Evolutionary conservation across 768 basidiomycete species (phyloP), one percentile per base, ranked within the genome.

Genomic region (Gloeopeniophorella convolvens): DNA sequence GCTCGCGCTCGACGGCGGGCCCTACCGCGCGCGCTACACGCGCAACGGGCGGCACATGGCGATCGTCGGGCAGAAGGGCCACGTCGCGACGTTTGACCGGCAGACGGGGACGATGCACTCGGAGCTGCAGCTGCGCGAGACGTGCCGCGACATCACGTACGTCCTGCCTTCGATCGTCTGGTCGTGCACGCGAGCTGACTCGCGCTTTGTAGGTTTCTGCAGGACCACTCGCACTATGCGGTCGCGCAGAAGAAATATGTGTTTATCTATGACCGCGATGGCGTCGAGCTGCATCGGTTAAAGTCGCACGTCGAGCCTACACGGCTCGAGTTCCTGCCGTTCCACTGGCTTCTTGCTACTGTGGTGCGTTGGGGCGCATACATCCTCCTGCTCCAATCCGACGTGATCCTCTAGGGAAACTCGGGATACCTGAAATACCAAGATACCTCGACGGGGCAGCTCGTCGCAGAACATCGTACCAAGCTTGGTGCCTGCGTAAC

Each of bases 191-290:
- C n/a, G n/a, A 48, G 51, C 47, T 42, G 35, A 28, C 48, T 34
- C 11, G 27, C 23, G 16, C 15, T 27, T 46, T 26, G 4, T 50
- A 93, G 88, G 15, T 97, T 92, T 62, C 69, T 99, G 6, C 94
- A 97, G 62, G 89, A 95, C 56, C 89, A 96, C 44, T 85, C 88
- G 0, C 89, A 85, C 66, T 92, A 86, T 61, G 95, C 95, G 2
- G 93, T 96, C 8, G 95, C 95, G 0, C 95, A 99, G 68, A 89
- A 90, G 67, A 88, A 92, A 73, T 89, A 95, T 63, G 89, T 87
- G 15, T 99, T 89, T 67, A 91, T 99, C 37, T 98, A 99, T 57
- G 96, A 98, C 67, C 78, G 83, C 27, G 80, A 91, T 58, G 95
- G 96, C 18, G 85, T 96, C 12, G 96, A 98, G 64, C 67, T 99